Base-by-base conservation (phyloP, 345 rosid species). In the Gossypium australe region DNA sequence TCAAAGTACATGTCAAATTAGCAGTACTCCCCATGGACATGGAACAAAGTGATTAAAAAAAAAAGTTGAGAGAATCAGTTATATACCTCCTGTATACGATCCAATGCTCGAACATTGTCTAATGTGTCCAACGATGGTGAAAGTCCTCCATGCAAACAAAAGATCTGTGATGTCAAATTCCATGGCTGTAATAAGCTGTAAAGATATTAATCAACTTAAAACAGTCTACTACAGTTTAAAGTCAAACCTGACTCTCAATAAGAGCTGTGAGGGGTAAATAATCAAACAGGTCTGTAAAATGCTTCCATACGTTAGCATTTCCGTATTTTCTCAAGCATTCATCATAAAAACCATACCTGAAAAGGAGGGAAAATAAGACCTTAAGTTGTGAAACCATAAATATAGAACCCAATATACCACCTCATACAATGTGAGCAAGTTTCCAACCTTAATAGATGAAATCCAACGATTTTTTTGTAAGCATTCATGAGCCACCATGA, bases 251-350 rank as follows among this genome's bases (percentile, higher is more conserved):
- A 75, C 96, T 94, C 86, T 92, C 97, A 67, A 94, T 94, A 79
- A 94, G 97, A 48, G 57, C 57, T 52, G 57, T 52, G 57, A 52
- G 57, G 2, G 57, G 57, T 52, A 52, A 52, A 52, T 52, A 52
- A 52, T 52, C 57, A 74, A 94, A 94, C 75, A 92, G 90, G 76
- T 92, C 97, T 0, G 98, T 94, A 72, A 94, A 94, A 60, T 90
- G 80, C 86, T 94, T 94, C 98, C 98, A 94, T 11, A 94, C 98
- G 77, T 94, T 92, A 20, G 97, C 97, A 84, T 94, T 94, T 82
- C 98, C 98, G 65, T 94, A 94, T 83, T 94, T 94, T 78, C 98
- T 86, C 89, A 94, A 85, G 78, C 98, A 92, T 72, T 94, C 98
- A 79, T 94, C 60, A 79, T 94, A 94, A 82, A 94, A 94, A 9